phyloP scores from a whole-genome alignment of 148 eudicot species.

The Salicornia ramosissima region DNA sequence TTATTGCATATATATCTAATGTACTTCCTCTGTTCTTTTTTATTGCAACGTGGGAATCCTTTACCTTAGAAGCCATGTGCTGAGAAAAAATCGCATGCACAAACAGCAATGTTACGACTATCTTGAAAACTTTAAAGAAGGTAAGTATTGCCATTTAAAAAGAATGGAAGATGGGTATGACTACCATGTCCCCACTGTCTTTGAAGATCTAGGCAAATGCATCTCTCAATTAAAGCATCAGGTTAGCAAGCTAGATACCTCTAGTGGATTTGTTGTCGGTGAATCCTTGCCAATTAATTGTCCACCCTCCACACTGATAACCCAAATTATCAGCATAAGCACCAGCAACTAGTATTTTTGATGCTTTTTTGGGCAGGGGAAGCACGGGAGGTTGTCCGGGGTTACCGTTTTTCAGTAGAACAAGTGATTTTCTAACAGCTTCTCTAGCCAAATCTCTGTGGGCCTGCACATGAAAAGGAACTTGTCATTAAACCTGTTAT shows the following conservation, averaged over 20 bases:
- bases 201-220: background rate
- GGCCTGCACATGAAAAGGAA: slow-evolving; percentile 37
- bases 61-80: too few relatives aligned
- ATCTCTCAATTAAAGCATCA: background rate
- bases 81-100: too few relatives aligned
- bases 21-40: too few relatives aligned
- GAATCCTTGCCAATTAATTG: slow-evolving; percentile 87
- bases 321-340: slow-evolving; percentile 88
- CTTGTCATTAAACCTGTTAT: background rate
- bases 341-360: slow-evolving; percentile 72
- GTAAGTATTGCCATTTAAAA: too few relatives aligned
- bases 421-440: slow-evolving; percentile 91
- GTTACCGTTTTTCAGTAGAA: slow-evolving; percentile 79
- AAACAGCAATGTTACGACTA: too few relatives aligned
- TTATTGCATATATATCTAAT: too few relatives aligned
- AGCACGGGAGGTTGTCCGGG: slow-evolving; percentile 38
- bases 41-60: too few relatives aligned
- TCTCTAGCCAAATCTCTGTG: slow-evolving; percentile 88
- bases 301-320: slow-evolving; percentile 97
- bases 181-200: too few relatives aligned
- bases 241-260: slow-evolving; percentile 36
- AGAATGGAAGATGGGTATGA: too few relatives aligned
- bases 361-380: slow-evolving; percentile 59
- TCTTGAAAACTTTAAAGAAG: too few relatives aligned
- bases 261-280: slow-evolving; percentile 63